phyloP scores from a whole-genome alignment of 169 alveolate genomes.

The Cryptosporidium tyzzeri region DNA sequence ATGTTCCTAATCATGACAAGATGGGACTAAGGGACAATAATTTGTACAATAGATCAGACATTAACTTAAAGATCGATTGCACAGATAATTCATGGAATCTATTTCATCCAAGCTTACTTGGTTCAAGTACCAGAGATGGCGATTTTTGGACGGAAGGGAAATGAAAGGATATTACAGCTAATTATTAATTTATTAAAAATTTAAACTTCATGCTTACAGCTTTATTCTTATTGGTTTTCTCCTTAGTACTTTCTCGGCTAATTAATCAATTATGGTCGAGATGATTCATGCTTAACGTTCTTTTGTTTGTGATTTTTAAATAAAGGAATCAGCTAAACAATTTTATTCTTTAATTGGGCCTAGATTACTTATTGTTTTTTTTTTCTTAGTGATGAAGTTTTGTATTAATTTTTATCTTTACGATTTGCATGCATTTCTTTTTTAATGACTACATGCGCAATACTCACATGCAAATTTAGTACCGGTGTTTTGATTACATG shows the following conservation, averaged over 20 bases:
- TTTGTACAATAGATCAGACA: not conserved
- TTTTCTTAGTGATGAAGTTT: not conserved
- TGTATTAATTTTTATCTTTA: not conserved
- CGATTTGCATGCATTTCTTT: not conserved
- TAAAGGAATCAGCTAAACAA: conserved; percentile 44
- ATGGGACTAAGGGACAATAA: conserved; percentile 19
- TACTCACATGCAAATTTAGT: not conserved
- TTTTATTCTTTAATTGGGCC: conserved; percentile 13
- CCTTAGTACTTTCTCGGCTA: conserved; percentile 26
- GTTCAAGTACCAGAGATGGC: conserved; percentile 5
- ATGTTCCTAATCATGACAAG: not conserved
- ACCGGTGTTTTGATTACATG: not conserved
- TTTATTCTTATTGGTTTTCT: conserved; percentile 48
- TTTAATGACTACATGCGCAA: not conserved
- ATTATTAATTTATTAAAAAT: conserved; percentile 3
- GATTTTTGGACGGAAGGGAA: conserved; percentile 62
- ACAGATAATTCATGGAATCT: conserved; percentile 28
- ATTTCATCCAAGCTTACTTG: conserved; percentile 51
- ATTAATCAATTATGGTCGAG: not conserved
- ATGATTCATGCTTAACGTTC: conserved; percentile 26
- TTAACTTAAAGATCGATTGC: not conserved
- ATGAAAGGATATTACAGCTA: conserved; percentile 31
- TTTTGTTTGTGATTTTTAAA: conserved; percentile 49
- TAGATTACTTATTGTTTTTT: conserved; percentile 16
- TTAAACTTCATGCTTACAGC: conserved; percentile 40